Base-by-base conservation (phyloP, 257 asterid species). In the Solanum boliviense region DNA sequence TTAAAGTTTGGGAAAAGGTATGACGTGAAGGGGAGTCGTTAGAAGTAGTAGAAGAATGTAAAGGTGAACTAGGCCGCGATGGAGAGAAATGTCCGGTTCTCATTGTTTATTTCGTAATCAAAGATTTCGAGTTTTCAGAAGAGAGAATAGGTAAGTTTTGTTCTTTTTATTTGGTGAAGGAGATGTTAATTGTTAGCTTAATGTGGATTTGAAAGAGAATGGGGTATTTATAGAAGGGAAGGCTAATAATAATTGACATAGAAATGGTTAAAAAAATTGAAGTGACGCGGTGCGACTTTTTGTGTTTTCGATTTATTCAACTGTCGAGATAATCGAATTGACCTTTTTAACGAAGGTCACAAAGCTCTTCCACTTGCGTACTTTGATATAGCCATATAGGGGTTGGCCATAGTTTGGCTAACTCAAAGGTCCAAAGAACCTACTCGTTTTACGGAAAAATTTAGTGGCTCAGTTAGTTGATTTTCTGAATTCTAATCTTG, bases 1-100 rank as follows among this genome's bases (percentile, higher is more conserved):
- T 92, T 25, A 93, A 75, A 4, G 94, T 65, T 9, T 94, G 93
- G 3, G 95, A 93, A 88, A 94, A 93, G 7, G 93, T 73, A 84
- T 85, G 91, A 2, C 36, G 71, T 58, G 94, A 88, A 32, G 93
- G 84, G n/a, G 93, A 58, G 2, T 91, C 60, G 1, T 89, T 65
- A 2, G 92, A 87, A 20, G 65, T 56, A 25, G 75, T 72, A n/a
- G 84, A 84, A 76, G 84, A 84, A 35, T 29, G 88, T 13, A 88
- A 74, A 13, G 97, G 94, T 31, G 96, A 90, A 23, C 94, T 82
- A 58, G 87, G 48, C 25, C 87, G 90, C 20, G 94, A 92, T 6
- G 86, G 27, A 12, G 87, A 88, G 21, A 75, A 62, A 29, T 76
- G 38, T 21, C 84, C 46, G 0, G 13, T 41, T n/a, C 72, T 88